phyloP scores from a whole-genome alignment of 2,329 filamentous ascomycete species.

The Emergomyces pasteurianus region DNA sequence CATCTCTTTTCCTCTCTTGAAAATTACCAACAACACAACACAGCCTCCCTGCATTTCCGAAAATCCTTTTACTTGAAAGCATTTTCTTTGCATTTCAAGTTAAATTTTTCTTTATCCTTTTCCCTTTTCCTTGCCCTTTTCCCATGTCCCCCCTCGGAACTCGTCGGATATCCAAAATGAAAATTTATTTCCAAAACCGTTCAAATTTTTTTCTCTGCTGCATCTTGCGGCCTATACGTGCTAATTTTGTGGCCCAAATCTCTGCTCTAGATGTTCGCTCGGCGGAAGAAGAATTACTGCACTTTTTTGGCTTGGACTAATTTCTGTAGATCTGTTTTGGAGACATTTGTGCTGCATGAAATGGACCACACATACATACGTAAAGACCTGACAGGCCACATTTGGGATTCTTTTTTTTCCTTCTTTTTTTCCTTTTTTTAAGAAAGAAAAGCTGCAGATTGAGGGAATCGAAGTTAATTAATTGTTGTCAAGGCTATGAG shows the following conservation, averaged over 20 bases:
- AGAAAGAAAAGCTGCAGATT: not conserved
- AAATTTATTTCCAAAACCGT: not conserved
- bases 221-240: not conserved
- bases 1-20: not conserved
- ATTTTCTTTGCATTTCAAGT: not conserved
- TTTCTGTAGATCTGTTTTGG: not conserved
- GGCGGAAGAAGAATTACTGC: too few relatives aligned
- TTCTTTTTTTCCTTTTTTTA: too few relatives aligned
- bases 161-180: constrained; percentile 2
- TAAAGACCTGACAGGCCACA: not conserved
- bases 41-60: not conserved
- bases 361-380: not conserved
- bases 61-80: not conserved
- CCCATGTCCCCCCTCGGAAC: not conserved
- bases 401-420: too few relatives aligned
- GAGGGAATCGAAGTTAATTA: not conserved
- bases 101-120: not conserved
- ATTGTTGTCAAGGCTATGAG: not conserved
- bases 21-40: not conserved
- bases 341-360: not conserved
- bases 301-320: too few relatives aligned
- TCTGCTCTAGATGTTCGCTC: too few relatives aligned
- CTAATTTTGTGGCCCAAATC: not conserved
- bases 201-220: not conserved
- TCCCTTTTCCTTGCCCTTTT: not conserved